These are phyloP conservation scores for Trichosporon sp. DNA, from an alignment of 1,284 basidiomycete species.

Conservation along the genomic window DNA sequence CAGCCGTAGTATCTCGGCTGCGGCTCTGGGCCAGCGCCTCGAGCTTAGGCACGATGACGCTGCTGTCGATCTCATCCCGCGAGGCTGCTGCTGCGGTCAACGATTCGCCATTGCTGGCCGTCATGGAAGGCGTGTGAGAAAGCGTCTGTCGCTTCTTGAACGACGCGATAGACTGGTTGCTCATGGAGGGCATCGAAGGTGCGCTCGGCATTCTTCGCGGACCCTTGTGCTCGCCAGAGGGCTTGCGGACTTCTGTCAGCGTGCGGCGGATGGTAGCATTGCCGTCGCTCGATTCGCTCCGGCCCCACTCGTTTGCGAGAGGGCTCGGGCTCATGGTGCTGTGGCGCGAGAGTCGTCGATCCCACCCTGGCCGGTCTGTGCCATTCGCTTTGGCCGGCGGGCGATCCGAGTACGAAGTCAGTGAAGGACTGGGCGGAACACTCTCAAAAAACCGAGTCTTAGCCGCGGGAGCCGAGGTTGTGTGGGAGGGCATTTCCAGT, in stretches of 20 bases:
- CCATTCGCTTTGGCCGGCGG: neutral
- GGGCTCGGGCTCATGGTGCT: constrained; percentile 48
- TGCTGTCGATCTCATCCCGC: neutral
- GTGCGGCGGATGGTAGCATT: constrained; percentile 27
- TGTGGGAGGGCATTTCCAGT: constrained; percentile 24
- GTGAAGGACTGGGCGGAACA: constrained; percentile 16
- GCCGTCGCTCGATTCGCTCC: constrained; percentile 30
- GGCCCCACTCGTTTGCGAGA: constrained; percentile 49
- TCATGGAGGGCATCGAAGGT: constrained; percentile 24
- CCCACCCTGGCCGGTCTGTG: constrained; percentile 20
- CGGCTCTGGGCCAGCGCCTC: constrained; percentile 5
- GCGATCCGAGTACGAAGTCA: neutral
- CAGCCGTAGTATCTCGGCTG: neutral
- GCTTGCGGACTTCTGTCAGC: constrained; percentile 25
- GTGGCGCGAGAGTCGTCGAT: constrained; percentile 34
- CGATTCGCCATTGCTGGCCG: constrained; percentile 1
- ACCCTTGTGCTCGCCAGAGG: neutral
- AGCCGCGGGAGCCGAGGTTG: constrained; percentile 44
- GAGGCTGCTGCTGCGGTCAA: constrained; percentile 1
- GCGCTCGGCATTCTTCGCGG: constrained; percentile 31
- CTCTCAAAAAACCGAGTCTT: constrained; percentile 49
- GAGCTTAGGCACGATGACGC: constrained; percentile 14
- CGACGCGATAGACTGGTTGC: neutral
- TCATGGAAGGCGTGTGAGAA: constrained; percentile 14
- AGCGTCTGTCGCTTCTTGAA: neutral